These are phyloP conservation scores for Collybiopsis luxurians DNA, from an alignment of 768 basidiomycete genomes.

Conservation along the genomic window DNA sequence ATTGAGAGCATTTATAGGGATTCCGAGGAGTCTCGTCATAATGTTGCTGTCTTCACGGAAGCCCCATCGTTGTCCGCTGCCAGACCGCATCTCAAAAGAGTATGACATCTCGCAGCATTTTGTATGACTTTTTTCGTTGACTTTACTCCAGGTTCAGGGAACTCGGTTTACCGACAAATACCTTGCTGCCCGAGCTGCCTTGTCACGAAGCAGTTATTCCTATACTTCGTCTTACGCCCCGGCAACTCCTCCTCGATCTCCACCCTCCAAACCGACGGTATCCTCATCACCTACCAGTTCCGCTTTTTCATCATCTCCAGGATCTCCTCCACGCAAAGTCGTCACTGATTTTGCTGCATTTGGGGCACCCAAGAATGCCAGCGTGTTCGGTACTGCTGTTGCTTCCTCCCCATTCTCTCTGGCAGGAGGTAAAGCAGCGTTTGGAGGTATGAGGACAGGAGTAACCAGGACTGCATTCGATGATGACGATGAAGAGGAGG, in stretches of 20 bases:
- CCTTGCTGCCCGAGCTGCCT: slow-evolving; percentile 65
- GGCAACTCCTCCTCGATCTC: slow-evolving; percentile 40
- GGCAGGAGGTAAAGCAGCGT: slow-evolving; percentile 79
- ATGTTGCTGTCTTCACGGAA: slow-evolving; percentile 81
- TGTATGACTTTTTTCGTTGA: neutral
- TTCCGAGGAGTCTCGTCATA: slow-evolving; percentile 84
- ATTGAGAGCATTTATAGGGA: slow-evolving; percentile 97
- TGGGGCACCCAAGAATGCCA: slow-evolving; percentile 68
- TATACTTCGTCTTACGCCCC: slow-evolving; percentile 52
- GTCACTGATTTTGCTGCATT: slow-evolving; percentile 88
- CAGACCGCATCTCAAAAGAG: slow-evolving; percentile 75
- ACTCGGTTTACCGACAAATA: slow-evolving; percentile 98
- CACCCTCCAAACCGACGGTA: slow-evolving; percentile 33
- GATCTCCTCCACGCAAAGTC: slow-evolving; percentile 84
- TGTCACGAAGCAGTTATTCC: slow-evolving; percentile 45
- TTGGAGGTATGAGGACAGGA: slow-evolving; percentile 66
- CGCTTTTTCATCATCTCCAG: slow-evolving; percentile 22
- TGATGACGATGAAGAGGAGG: slow-evolving; percentile 75
- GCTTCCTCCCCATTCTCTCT: slow-evolving; percentile 77
- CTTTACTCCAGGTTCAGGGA: slow-evolving; percentile 69
- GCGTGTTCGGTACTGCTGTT: slow-evolving; percentile 84
- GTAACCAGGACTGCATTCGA: slow-evolving; percentile 35
- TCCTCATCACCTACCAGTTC: slow-evolving; percentile 38
- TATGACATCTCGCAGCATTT: slow-evolving; percentile 30
- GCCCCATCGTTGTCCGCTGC: slow-evolving; percentile 72